Evolutionary conservation across 139 green algal species (phyloP).

Genomic region (Nannochloris sp.): DNA sequence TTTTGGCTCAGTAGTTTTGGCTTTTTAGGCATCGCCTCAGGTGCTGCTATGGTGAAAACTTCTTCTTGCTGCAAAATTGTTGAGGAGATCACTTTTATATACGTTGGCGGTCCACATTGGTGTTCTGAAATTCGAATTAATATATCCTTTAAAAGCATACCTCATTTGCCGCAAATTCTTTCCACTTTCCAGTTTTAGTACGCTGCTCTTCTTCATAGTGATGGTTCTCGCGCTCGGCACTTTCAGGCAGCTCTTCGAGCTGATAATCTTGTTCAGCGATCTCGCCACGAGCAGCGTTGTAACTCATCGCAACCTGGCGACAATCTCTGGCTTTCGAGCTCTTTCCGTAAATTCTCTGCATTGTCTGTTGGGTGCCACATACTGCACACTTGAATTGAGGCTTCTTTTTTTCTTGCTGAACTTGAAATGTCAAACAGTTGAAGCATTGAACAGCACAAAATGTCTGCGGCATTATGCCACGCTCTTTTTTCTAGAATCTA

Average conservation of each 20-base stretch:
- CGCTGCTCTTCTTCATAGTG: not conserved
- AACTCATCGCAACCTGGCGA: not conserved
- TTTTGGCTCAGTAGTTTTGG: not conserved
- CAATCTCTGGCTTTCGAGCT: conserved; percentile 9
- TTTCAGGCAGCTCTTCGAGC: not conserved
- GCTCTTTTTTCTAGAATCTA: too few relatives aligned
- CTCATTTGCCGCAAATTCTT: not conserved
- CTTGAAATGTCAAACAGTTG: conserved; percentile 8
- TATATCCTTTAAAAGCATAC: not conserved
- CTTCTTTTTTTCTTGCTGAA: conserved; percentile 13
- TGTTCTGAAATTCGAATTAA: too few relatives aligned
- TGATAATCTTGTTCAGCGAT: conserved; percentile 4
- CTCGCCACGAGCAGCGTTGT: not conserved
- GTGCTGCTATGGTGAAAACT: not conserved
- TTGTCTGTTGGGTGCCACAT: conserved; percentile 6
- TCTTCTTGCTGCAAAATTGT: not conserved
- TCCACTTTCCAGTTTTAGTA: not conserved
- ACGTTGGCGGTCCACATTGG: too few relatives aligned
- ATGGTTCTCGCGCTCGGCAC: not conserved
- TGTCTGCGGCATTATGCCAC: not conserved
- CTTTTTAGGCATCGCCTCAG: not conserved
- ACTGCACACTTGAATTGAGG: conserved; percentile 11
- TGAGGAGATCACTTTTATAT: too few relatives aligned
- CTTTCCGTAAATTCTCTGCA: conserved; percentile 1
- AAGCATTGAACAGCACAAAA: conserved; percentile 4